Percentiles rank a stretch among this genome's conserved stretches.
Evolutionary conservation across 345 rosid genomes (phyloP).

Genomic region (Viola odorata): DNA sequence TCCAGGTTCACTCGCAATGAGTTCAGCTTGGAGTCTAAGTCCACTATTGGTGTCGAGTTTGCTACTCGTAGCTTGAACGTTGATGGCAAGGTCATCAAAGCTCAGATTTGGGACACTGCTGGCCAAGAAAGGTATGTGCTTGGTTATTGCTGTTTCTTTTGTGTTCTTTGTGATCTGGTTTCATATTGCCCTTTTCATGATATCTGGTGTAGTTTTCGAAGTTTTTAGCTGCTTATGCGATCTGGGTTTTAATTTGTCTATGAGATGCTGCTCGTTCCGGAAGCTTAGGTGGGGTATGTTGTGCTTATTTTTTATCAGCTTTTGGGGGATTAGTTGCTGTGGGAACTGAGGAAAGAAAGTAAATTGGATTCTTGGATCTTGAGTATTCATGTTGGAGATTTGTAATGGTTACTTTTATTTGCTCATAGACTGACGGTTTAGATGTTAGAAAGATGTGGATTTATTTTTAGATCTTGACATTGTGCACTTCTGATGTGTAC

Average conservation of each 20-base stretch:
- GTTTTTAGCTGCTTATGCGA: not conserved
- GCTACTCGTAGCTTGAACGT: constrained; percentile 91
- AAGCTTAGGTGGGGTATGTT: too few species aligned
- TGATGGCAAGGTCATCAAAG: constrained; percentile 76
- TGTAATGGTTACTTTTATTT: not conserved
- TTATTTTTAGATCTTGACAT: too few species aligned
- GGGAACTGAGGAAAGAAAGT: not conserved
- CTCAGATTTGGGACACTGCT: constrained; percentile 99
- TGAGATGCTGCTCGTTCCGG: not conserved
- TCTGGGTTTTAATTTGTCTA: not conserved
- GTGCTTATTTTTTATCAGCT: too few species aligned
- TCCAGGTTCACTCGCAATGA: constrained; percentile 90
- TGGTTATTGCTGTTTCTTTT: constrained; percentile 1
- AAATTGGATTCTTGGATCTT: not conserved
- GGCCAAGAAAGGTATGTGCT: constrained; percentile 75
- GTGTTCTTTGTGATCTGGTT: constrained; percentile 11
- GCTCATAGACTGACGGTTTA: not conserved
- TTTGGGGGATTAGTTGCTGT: too few species aligned
- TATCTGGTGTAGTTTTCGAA: not conserved
- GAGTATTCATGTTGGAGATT: not conserved
- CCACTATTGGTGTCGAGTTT: constrained; percentile 93
- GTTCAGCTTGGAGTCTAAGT: constrained; percentile 88
- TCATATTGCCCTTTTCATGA: not conserved
- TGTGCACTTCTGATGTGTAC: too few species aligned
- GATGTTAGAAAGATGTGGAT: too few species aligned